Percentiles rank a stretch among this genome's conserved stretches.
Evolutionary conservation across 2,329 filamentous ascomycete genomes (phyloP).

Genomic region (Volutella citrinella): DNA sequence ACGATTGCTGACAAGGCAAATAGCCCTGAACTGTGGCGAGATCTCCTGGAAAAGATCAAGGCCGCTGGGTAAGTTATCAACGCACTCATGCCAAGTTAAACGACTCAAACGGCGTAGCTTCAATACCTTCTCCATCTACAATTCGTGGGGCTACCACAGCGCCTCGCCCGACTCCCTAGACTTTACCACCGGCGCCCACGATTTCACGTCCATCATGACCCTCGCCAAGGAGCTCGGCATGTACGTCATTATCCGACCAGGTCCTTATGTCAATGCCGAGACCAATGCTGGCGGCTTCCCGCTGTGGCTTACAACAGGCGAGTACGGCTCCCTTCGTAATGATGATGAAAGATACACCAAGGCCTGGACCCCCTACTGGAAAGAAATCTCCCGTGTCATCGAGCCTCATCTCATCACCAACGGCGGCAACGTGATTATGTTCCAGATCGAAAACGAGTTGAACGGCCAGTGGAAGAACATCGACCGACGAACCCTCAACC

Average conservation of each 20-base stretch:
- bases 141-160: constrained; percentile 40
- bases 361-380: constrained; percentile 54
- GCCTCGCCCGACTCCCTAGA: constrained; percentile 30
- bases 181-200: constrained; percentile 34
- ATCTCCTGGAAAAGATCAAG: constrained; percentile 41
- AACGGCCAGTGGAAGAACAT: constrained; percentile 41
- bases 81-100: fast-evolving
- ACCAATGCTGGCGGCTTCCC: constrained; percentile 61
- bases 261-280: constrained; percentile 63
- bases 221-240: constrained; percentile 45
- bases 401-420: constrained; percentile 53
- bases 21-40: constrained; percentile 36
- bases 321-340: constrained; percentile 50
- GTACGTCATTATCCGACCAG: constrained; percentile 46
- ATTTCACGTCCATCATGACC: constrained; percentile 46
- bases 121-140: constrained; percentile 42
- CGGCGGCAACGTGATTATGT: constrained; percentile 53
- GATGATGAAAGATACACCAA: constrained; percentile 50
- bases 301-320: constrained; percentile 60
- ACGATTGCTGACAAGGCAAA: background rate
- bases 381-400: constrained; percentile 47
- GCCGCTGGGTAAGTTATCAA: constrained; percentile 32
- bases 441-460: constrained; percentile 56
- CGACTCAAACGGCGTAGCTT: constrained; percentile 25
- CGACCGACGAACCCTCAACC: constrained; percentile 43